A percentile compares a stretch with the other conserved stretches of the same genome.
phyloP scores from a whole-genome alignment of 1,284 basidiomycete genomes.

The Tetrapyrgos nigripes region DNA sequence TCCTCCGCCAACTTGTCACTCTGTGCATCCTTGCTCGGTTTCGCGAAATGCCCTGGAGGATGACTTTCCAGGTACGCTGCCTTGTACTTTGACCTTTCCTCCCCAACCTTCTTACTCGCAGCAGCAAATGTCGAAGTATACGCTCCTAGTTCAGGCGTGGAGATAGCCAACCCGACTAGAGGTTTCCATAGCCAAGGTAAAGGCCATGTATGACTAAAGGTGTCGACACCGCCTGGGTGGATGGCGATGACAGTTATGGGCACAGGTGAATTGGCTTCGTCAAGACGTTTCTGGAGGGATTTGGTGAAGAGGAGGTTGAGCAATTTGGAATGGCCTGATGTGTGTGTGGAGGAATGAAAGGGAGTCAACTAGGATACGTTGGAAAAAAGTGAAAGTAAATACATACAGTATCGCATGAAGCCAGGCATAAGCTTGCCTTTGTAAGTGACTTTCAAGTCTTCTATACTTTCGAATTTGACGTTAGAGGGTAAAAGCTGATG shows the following conservation, averaged over 20 bases:
- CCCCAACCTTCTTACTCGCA: constrained; percentile 33
- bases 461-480: constrained; percentile 18
- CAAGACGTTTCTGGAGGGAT: constrained; percentile 31
- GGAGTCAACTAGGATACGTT: neutral
- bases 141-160: constrained; percentile 33
- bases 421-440: constrained; percentile 10
- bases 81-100: constrained; percentile 31
- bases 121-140: constrained; percentile 45
- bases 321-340: constrained; percentile 31
- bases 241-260: constrained; percentile 35
- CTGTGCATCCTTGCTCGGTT: constrained; percentile 18
- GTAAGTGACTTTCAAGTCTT: constrained; percentile 22
- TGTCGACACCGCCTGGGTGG: constrained; percentile 38
- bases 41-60: constrained; percentile 31
- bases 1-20: constrained; percentile 20
- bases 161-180: constrained; percentile 29
- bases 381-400: neutral
- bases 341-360: neutral
- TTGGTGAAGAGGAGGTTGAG: constrained; percentile 31
- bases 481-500: constrained; percentile 14
- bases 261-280: constrained; percentile 18
- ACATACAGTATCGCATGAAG: constrained; percentile 22
- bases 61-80: constrained; percentile 32
- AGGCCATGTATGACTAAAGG: constrained; percentile 28
- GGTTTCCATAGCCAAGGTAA: constrained; percentile 22